Percentiles rank a stretch among this genome's conserved stretches.
phyloP scores from a whole-genome alignment of 2,329 filamentous ascomycete species.

The Nigrospora sphaerica region DNA sequence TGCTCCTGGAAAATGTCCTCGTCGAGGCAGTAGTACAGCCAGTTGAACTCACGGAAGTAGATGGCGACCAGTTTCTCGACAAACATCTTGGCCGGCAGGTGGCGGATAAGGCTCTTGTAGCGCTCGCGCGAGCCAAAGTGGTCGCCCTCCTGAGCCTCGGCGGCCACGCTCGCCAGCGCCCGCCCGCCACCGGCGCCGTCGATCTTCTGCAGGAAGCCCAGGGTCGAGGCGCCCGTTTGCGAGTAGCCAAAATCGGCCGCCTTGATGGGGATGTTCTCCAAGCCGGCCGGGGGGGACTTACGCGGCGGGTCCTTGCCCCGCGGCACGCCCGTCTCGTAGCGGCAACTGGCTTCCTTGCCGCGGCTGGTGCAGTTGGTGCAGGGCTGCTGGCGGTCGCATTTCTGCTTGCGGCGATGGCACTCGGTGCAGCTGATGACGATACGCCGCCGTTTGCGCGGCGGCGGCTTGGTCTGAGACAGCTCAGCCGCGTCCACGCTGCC shows the following conservation, averaged over 20 bases:
- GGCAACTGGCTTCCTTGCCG: constrained; percentile 47
- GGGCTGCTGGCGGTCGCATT: constrained; percentile 54
- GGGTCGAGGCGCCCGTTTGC: constrained; percentile 34
- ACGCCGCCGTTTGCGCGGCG: constrained; percentile 49
- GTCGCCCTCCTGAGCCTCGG: constrained; percentile 22
- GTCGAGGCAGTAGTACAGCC: constrained; percentile 51
- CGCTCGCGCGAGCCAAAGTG: constrained; percentile 42
- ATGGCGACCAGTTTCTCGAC: constrained; percentile 47
- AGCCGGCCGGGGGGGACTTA: constrained; percentile 10
- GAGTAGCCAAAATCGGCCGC: constrained; percentile 47
- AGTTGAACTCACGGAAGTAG: constrained; percentile 53
- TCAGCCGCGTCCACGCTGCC: not conserved
- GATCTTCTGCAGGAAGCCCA: constrained; percentile 48
- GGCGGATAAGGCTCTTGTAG: constrained; percentile 51
- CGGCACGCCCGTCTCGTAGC: constrained; percentile 46
- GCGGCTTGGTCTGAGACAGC: constrained; percentile 18
- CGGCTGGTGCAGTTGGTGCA: constrained; percentile 53
- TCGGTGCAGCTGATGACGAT: constrained; percentile 58
- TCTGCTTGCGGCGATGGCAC: constrained; percentile 58
- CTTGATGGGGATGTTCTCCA: constrained; percentile 32
- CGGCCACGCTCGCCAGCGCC: constrained; percentile 23
- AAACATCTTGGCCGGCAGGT: constrained; percentile 46
- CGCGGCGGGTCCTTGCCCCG: constrained; percentile 26
- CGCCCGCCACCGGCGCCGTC: constrained; percentile 32
- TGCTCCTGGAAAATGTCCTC: constrained; percentile 42